These are phyloP conservation scores for Verticillium dahliae DNA, from an alignment of 2,329 filamentous ascomycete species.

Conservation along the genomic window DNA sequence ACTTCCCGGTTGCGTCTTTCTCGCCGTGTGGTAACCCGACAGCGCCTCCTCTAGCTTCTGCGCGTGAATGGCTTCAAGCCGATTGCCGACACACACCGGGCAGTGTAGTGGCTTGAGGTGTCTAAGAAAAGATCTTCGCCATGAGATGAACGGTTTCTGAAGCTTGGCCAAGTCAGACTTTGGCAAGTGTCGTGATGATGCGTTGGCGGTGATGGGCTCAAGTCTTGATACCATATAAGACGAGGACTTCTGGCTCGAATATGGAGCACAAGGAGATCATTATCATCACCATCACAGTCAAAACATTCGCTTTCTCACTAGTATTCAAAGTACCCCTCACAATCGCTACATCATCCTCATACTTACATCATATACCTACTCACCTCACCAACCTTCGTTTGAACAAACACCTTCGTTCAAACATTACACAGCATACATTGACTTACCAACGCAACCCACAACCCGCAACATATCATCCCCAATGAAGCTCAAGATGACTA, in stretches of 20 bases:
- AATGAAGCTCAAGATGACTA: conserved; percentile 2
- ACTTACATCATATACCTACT: neutral
- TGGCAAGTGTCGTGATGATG: neutral
- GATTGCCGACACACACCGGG: neutral
- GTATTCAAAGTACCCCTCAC: neutral
- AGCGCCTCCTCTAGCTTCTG: neutral
- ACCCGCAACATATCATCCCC: neutral
- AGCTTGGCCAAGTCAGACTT: neutral
- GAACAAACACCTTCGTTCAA: neutral
- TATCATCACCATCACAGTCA: neutral
- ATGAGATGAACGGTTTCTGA: neutral
- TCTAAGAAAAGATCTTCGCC: neutral
- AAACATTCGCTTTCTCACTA: neutral
- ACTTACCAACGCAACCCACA: neutral
- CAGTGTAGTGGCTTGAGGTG: neutral
- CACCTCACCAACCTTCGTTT: neutral
- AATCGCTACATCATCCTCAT: neutral
- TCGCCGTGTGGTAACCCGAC: neutral
- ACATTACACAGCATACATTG: neutral
- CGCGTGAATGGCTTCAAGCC: neutral
- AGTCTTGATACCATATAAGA: neutral
- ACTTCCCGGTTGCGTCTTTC: neutral
- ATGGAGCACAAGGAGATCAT: neutral
- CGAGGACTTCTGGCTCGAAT: neutral
- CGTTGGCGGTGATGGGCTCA: neutral